Base-by-base conservation (phyloP, 257 asterid genomes). In the Cinchona pubescens region DNA sequence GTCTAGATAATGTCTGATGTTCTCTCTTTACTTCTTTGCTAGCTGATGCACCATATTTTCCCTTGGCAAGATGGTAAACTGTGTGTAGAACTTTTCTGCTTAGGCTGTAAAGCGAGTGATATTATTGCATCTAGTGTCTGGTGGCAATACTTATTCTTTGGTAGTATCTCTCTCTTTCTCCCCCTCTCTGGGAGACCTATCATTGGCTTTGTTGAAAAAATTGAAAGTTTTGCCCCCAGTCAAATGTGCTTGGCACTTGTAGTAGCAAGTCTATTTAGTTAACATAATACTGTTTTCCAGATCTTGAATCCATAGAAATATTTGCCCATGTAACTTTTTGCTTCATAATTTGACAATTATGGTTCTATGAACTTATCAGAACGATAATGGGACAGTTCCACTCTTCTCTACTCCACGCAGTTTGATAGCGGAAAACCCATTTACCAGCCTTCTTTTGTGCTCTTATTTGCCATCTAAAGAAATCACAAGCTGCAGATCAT, bases 381-480 rank as follows among this genome's bases (percentile, higher is more conserved):
- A 85, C 66, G 90, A 90, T 81, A 90, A 87, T 69, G 88, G 89
- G 75, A 85, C 88, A 82, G 90, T 81, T 82, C 98, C 98, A 53
- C 49, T 88, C 76, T 86, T 86, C 88, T 95, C 98, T 55, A 78
- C 90, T 80, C 99, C 99, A 59, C 93, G 96, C 85, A 78, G 86
- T 84, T 80, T 76, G 74, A 88, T 95, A 75, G 98, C 97, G 51
- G 93, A 85, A 85, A 95, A 95, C 66, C 96, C 98, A 59, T 90
- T 81, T 72, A 89, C 98, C 68, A 95, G 98, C 79, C 90, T 92
- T 80, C 96, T 95, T 38, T 82, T 95, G 59, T 91, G 96, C 88
- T 85, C 95, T 75, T 85, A 80, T 81, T 76, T 85, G 27, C 84
- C 89, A 15, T 79, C 87, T 67, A 80, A 79, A 65, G 87, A 82